A percentile compares a stretch with the other conserved stretches of the same genome.
phyloP scores from a whole-genome alignment of 257 asterid genomes.

The Ilex asprella region DNA sequence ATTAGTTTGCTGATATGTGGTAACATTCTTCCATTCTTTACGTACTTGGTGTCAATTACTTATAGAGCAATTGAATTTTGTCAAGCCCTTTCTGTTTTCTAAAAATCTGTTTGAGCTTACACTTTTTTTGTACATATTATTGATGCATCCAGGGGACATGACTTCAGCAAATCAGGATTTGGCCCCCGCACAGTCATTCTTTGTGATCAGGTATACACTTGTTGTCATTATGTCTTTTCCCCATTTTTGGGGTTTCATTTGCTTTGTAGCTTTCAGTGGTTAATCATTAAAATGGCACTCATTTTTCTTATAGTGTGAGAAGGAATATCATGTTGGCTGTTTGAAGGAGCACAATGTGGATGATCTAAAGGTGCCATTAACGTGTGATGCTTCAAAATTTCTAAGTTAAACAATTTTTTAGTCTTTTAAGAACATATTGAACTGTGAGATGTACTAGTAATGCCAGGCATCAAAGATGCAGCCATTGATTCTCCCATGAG shows the following conservation, averaged over 20 bases:
- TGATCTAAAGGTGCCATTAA: slow-evolving; percentile 54
- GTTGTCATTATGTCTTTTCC: background rate
- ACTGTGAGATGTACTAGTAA: background rate
- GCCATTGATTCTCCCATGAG: too few relatives aligned
- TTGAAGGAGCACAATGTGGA: slow-evolving; percentile 62
- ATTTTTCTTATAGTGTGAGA: slow-evolving; percentile 63
- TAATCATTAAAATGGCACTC: slow-evolving; percentile 9
- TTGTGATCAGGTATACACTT: slow-evolving; percentile 72
- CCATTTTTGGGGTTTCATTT: slow-evolving; percentile 2
- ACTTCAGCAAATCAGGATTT: slow-evolving; percentile 54
- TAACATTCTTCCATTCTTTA: background rate
- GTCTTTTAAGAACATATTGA: background rate
- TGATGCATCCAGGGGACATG: slow-evolving; percentile 50
- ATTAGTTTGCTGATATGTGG: too few relatives aligned
- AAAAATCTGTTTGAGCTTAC: slow-evolving; percentile 9
- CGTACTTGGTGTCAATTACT: background rate
- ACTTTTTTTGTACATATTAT: background rate
- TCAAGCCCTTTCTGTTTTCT: background rate
- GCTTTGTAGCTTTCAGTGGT: slow-evolving; percentile 3
- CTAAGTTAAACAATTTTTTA: background rate
- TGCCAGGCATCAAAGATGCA: too few relatives aligned
- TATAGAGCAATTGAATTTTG: background rate
- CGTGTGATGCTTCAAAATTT: background rate
- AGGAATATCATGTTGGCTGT: slow-evolving; percentile 86
- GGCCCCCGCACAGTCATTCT: slow-evolving; percentile 67